Conservation (phyloP, 192 early-diverging fungal genomes). For the Podila horticola region DNA sequence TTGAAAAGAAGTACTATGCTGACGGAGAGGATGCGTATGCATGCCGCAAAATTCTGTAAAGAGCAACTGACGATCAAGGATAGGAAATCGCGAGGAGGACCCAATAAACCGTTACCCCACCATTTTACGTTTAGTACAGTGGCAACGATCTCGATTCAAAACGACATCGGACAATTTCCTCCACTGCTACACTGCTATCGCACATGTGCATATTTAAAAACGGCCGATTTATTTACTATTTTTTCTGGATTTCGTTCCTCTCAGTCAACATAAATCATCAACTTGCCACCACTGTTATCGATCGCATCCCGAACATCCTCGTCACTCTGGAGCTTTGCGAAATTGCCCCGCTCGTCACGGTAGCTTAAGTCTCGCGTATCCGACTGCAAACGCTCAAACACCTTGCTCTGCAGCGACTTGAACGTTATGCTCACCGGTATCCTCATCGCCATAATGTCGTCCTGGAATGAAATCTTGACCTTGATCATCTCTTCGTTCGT, state of each 20-base stretch:
- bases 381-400: conserved; percentile 63
- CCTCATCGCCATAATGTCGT: conserved; percentile 80
- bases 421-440: conserved; percentile 68
- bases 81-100: too few relatives aligned
- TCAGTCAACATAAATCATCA: conserved; percentile 57
- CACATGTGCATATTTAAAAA: too few relatives aligned
- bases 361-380: conserved; percentile 26
- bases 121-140: too few relatives aligned
- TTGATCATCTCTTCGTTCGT: conserved; percentile 60
- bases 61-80: not conserved
- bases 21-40: conserved; percentile 95
- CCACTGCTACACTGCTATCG: too few relatives aligned
- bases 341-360: conserved; percentile 42
- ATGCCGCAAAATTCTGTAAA: conserved; percentile 63
- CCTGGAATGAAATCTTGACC: conserved; percentile 75
- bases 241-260: not conserved
- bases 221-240: not conserved
- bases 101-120: too few relatives aligned
- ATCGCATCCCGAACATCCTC: conserved; percentile 57
- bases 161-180: too few relatives aligned
- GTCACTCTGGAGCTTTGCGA: conserved; percentile 47
- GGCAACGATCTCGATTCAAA: too few relatives aligned
- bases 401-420: conserved; percentile 64
- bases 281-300: conserved; percentile 52
- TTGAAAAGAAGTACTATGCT: conserved; percentile 97